Conservation (phyloP, 2,329 filamentous ascomycete species). For the Ilyonectria mors-panacis region DNA sequence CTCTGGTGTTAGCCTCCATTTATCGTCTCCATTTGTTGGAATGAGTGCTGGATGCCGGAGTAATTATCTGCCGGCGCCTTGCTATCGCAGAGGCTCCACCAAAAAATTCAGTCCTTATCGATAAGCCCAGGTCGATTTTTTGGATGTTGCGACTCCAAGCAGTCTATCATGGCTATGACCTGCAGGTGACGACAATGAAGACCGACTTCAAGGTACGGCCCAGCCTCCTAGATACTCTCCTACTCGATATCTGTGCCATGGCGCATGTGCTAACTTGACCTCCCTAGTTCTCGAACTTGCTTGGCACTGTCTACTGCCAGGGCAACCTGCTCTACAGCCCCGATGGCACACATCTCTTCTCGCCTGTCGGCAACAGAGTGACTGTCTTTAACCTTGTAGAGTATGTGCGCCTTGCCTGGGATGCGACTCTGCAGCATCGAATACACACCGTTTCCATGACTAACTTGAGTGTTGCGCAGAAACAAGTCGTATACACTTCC, state of each 20-base stretch:
- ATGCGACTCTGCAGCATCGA: background rate
- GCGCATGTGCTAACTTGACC: conserved; percentile 6
- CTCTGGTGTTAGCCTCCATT: conserved; percentile 30
- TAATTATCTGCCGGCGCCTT: conserved; percentile 53
- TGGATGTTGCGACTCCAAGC: conserved; percentile 46
- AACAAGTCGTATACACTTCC: conserved; percentile 90
- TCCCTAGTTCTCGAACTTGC: conserved; percentile 93
- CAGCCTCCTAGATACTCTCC: conserved; percentile 1
- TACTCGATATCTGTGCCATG: background rate
- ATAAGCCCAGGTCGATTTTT: conserved; percentile 55
- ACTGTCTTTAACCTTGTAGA: conserved; percentile 97
- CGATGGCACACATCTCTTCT: conserved; percentile 95
- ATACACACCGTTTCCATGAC: background rate
- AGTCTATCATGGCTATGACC: conserved; percentile 56
- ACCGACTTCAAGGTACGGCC: conserved; percentile 92
- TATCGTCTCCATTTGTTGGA: conserved; percentile 18
- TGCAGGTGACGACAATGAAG: conserved; percentile 83
- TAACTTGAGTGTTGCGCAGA: conserved; percentile 63
- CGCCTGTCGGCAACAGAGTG: conserved; percentile 95
- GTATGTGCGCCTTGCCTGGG: conserved; percentile 63
- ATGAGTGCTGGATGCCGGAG: conserved; percentile 45
- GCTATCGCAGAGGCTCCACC: conserved; percentile 24
- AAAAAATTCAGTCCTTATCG: conserved; percentile 53
- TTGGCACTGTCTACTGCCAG: conserved; percentile 98
- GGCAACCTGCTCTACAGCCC: conserved; percentile 97